Percentiles rank a stretch among this genome's conserved stretches.
Evolutionary conservation across 352 stramenopile genomes (phyloP).

Genomic region (Chloridella minuta): DNA sequence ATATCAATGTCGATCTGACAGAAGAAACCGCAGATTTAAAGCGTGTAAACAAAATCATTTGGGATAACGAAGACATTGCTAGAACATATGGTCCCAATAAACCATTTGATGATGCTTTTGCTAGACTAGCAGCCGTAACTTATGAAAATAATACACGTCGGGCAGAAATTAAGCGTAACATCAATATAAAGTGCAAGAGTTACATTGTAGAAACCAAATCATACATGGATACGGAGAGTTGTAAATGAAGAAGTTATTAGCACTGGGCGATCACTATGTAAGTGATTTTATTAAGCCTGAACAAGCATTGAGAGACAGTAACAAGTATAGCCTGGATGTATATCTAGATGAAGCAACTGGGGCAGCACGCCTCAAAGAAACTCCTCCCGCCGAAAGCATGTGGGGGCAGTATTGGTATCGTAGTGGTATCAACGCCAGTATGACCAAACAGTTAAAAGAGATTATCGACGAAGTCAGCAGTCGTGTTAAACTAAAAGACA

Average conservation of each 20-base stretch:
- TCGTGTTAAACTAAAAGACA: too few relatives aligned
- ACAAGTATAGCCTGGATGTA: neutral
- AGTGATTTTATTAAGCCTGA: neutral
- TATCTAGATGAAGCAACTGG: neutral
- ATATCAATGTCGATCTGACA: neutral
- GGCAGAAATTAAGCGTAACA: neutral
- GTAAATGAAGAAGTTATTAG: neutral
- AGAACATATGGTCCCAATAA: too few relatives aligned
- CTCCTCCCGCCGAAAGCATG: neutral
- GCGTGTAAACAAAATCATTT: too few relatives aligned
- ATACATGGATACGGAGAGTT: neutral
- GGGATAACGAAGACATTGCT: too few relatives aligned
- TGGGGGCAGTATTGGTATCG: neutral
- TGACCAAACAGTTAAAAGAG: neutral
- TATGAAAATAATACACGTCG: neutral
- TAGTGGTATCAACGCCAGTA: conserved; percentile 17
- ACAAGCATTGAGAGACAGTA: neutral
- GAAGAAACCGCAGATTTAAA: too few relatives aligned
- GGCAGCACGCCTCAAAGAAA: neutral
- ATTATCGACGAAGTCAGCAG: too few relatives aligned
- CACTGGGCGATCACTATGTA: neutral
- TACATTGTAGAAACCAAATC: neutral
- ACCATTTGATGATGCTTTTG: neutral
- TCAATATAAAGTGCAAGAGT: neutral
- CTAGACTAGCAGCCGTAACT: neutral